Evolutionary conservation across 306 rosid species (phyloP).

Genomic region (Trichosanthes truncata): DNA sequence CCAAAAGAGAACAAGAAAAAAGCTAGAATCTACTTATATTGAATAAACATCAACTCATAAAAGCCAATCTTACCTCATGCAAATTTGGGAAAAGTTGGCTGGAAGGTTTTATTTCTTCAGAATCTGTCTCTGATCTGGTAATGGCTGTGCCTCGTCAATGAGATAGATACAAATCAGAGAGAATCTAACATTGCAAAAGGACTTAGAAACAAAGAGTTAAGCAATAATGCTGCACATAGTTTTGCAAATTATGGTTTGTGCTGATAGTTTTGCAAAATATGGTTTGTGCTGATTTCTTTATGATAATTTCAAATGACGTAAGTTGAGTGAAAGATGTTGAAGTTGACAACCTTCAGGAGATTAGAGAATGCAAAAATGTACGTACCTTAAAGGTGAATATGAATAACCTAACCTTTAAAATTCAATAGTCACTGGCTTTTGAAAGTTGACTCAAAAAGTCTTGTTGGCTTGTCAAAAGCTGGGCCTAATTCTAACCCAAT

Average conservation of each 20-base stretch:
- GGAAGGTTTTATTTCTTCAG: constrained; percentile 37
- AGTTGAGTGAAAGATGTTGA: neutral
- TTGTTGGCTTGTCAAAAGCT: neutral
- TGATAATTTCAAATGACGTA: neutral
- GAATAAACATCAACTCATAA: neutral
- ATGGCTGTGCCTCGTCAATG: constrained; percentile 21
- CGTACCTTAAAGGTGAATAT: neutral
- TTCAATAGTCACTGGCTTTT: neutral
- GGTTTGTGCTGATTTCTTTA: neutral
- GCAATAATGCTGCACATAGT: neutral
- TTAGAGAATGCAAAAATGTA: neutral
- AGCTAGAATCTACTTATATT: neutral
- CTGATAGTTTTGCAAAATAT: neutral
- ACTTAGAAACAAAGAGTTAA: neutral
- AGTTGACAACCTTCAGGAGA: neutral
- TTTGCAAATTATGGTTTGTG: neutral
- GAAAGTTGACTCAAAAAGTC: neutral
- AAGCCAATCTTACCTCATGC: constrained; percentile 38
- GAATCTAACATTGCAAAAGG: neutral
- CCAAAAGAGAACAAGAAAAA: neutral
- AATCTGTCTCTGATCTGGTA: constrained; percentile 28
- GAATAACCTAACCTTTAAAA: neutral
- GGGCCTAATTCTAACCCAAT: neutral
- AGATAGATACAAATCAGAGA: neutral
- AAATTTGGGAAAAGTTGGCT: constrained; percentile 38